Conservation (phyloP, 345 rosid species). For the Cardiospermum halicacabum region DNA sequence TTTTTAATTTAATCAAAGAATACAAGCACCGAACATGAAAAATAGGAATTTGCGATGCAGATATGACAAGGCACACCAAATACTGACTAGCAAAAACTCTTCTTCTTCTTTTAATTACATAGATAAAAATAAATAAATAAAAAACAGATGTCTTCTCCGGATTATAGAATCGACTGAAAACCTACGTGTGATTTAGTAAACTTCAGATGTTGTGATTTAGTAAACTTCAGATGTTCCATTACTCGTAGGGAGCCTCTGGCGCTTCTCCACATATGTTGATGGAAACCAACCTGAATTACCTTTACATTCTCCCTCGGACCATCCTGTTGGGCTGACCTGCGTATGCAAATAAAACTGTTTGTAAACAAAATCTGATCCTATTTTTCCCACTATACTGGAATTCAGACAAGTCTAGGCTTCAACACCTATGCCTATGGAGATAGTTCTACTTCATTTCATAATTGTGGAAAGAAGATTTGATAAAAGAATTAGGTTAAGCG, state of each 20-base stretch:
- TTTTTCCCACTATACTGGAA: neutral
- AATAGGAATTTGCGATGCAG: neutral
- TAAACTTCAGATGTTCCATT: conserved; percentile 42
- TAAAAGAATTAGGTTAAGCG: neutral
- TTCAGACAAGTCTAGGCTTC: neutral
- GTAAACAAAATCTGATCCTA: neutral
- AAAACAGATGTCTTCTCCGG: neutral
- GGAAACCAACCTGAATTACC: conserved; percentile 98
- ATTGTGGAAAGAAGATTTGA: neutral
- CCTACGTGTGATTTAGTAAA: conserved; percentile 25
- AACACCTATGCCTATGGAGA: neutral
- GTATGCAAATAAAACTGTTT: neutral
- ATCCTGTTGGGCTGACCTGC: conserved; percentile 78
- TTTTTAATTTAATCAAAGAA: conserved; percentile 5
- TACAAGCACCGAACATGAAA: neutral
- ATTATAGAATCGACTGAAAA: neutral
- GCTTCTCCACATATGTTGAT: conserved; percentile 74
- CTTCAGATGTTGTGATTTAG: conserved; percentile 35
- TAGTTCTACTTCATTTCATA: neutral
- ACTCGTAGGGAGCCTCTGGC: conserved; percentile 68
- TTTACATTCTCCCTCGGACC: conserved; percentile 97
- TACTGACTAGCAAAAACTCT: neutral
- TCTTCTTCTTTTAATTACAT: neutral
- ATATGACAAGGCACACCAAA: neutral
- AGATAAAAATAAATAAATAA: no score